Conservation (phyloP, 768 basidiomycete genomes). For the Russula lepida region DNA sequence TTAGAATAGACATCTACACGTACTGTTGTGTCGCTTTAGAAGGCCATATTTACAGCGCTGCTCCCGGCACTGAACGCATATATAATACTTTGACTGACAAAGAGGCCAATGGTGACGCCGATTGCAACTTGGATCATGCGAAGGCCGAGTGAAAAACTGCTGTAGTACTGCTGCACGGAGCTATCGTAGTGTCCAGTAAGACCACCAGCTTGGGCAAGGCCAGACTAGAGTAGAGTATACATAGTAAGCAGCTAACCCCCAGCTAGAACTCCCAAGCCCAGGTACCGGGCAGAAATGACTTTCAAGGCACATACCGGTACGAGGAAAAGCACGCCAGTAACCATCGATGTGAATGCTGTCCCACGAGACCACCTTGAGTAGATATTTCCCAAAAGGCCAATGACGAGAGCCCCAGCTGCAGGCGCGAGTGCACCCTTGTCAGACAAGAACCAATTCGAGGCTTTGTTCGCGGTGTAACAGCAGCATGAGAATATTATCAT, state of each 20-base stretch:
- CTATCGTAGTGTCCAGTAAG: conserved; percentile 51
- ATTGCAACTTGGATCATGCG: conserved; percentile 80
- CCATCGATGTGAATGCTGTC: conserved; percentile 85
- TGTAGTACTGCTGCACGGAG: conserved; percentile 63
- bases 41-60: conserved; percentile 66
- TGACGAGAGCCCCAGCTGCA: conserved; percentile 67
- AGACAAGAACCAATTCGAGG: conserved; percentile 50
- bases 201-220: conserved; percentile 67
- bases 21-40: conserved; percentile 31
- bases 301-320: conserved; percentile 59
- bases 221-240: conserved; percentile 39
- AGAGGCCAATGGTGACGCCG: conserved; percentile 79
- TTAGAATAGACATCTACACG: conserved; percentile 14
- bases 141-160: conserved; percentile 70
- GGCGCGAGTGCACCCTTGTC: conserved; percentile 68
- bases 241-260: conserved; percentile 5
- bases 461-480: conserved; percentile 62
- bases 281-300: background rate
- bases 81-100: conserved; percentile 71
- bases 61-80: conserved; percentile 70
- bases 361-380: conserved; percentile 70
- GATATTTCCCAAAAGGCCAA: conserved; percentile 73
- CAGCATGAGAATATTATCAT: conserved; percentile 76
- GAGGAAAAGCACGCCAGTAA: conserved; percentile 86
- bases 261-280: background rate